A percentile compares a stretch with the other conserved stretches of the same genome.
These are phyloP conservation scores for Inonotus obliquus DNA, from an alignment of 1,284 basidiomycete genomes.

Conservation along the genomic window DNA sequence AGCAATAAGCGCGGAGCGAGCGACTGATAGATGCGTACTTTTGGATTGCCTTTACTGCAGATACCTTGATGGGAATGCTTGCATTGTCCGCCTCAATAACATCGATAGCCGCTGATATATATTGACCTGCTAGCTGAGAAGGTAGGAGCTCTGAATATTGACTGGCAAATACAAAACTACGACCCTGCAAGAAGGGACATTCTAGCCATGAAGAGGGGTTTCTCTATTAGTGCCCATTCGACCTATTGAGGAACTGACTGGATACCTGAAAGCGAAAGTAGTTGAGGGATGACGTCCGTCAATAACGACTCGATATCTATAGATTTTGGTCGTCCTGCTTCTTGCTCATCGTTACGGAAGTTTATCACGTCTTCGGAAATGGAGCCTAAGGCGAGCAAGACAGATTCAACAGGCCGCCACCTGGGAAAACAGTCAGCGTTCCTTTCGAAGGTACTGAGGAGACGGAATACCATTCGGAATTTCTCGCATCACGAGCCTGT, in stretches of 20 bases:
- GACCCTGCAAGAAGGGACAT: slow-evolving; percentile 87
- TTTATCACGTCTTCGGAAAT: slow-evolving; percentile 76
- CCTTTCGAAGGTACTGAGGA: not conserved
- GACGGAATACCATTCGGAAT: slow-evolving; percentile 46
- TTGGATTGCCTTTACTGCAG: slow-evolving; percentile 87
- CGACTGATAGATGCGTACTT: slow-evolving; percentile 49
- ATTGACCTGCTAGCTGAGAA: slow-evolving; percentile 68
- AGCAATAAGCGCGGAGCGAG: not conserved
- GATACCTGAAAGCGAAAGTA: slow-evolving; percentile 63
- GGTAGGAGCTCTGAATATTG: slow-evolving; percentile 80
- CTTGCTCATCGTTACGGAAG: slow-evolving; percentile 69
- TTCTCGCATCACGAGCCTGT: slow-evolving; percentile 46
- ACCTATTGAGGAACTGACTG: slow-evolving; percentile 7
- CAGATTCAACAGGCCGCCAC: slow-evolving; percentile 89
- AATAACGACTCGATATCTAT: slow-evolving; percentile 80
- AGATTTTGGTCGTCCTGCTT: slow-evolving; percentile 54
- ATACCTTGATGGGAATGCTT: slow-evolving; percentile 85
- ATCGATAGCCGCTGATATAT: slow-evolving; percentile 81
- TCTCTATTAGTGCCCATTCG: not conserved
- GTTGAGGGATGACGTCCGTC: slow-evolving; percentile 71
- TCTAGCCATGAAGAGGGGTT: slow-evolving; percentile 39
- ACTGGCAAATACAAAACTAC: slow-evolving; percentile 92
- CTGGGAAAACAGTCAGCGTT: slow-evolving; percentile 32
- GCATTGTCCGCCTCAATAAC: slow-evolving; percentile 75
- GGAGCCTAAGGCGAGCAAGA: slow-evolving; percentile 81